These are phyloP conservation scores for Draba incana DNA, from an alignment of 345 rosid genomes.

Conservation along the genomic window DNA sequence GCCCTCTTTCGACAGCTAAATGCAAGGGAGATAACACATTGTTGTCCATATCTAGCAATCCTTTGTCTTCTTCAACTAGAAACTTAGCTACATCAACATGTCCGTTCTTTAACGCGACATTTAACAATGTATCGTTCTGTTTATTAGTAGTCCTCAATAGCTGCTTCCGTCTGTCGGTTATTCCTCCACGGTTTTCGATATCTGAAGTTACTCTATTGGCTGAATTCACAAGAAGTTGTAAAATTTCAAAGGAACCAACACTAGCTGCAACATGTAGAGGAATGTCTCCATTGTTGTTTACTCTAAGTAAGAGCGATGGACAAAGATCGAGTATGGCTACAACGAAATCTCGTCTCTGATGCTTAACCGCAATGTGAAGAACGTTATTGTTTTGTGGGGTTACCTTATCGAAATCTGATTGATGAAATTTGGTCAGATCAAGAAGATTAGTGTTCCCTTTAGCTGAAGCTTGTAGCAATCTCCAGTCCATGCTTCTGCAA, in stretches of 20 bases:
- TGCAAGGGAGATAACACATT: slow-evolving; percentile 31
- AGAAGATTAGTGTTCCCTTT: slow-evolving; percentile 26
- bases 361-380: slow-evolving; percentile 46
- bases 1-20: slow-evolving; percentile 41
- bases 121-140: slow-evolving; percentile 32
- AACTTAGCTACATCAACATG: slow-evolving; percentile 30
- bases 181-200: slow-evolving; percentile 14
- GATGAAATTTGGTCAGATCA: neutral
- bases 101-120: slow-evolving; percentile 39
- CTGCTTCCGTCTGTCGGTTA: slow-evolving; percentile 5
- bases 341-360: slow-evolving; percentile 26
- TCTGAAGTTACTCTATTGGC: slow-evolving; percentile 12
- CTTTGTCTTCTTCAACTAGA: slow-evolving; percentile 29
- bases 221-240: slow-evolving; percentile 12
- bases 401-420: slow-evolving; percentile 22
- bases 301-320: slow-evolving; percentile 36
- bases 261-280: slow-evolving; percentile 49
- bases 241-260: slow-evolving; percentile 35
- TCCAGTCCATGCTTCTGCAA: slow-evolving; percentile 35
- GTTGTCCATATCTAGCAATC: slow-evolving; percentile 9
- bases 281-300: slow-evolving; percentile 46
- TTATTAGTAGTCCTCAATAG: slow-evolving; percentile 33
- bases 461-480: slow-evolving; percentile 32
- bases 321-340: slow-evolving; percentile 24
- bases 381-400: slow-evolving; percentile 45